phyloP scores from a whole-genome alignment of 345 rosid genomes.

The Eutrema yunnanense region DNA sequence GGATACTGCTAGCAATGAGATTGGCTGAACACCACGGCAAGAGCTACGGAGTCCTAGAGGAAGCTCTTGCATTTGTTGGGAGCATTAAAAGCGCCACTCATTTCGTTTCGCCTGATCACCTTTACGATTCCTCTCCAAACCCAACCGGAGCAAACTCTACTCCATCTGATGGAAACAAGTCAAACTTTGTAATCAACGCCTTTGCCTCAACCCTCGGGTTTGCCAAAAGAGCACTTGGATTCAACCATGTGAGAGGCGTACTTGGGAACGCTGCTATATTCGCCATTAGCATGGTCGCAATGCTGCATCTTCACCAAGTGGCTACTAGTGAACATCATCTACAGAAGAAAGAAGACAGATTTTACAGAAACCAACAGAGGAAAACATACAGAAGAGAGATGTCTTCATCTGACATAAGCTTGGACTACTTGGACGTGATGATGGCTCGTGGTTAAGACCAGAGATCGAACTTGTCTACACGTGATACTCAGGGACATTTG shows the following conservation, averaged over 20 bases:
- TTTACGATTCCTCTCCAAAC: slow-evolving; percentile 34
- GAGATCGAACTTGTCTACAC: slow-evolving; percentile 8
- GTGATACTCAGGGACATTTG: slow-evolving; percentile 1
- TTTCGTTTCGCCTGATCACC: slow-evolving; percentile 55
- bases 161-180: slow-evolving; percentile 23
- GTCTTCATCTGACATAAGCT: slow-evolving; percentile 31
- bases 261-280: slow-evolving; percentile 79
- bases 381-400: slow-evolving; percentile 33
- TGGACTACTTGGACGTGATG: slow-evolving; percentile 64
- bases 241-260: slow-evolving; percentile 57
- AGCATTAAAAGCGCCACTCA: slow-evolving; percentile 45
- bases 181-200: slow-evolving; percentile 38
- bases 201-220: slow-evolving; percentile 53
- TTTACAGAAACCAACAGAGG: slow-evolving; percentile 26
- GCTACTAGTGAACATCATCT: slow-evolving; percentile 34
- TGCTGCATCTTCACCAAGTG: slow-evolving; percentile 63
- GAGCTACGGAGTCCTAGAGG: slow-evolving; percentile 80
- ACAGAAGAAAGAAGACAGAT: slow-evolving; percentile 34
- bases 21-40: slow-evolving; percentile 80
- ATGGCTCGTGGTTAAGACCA: slow-evolving; percentile 62
- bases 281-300: slow-evolving; percentile 66
- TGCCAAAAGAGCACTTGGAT: slow-evolving; percentile 51
- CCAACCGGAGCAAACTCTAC: slow-evolving; percentile 32
- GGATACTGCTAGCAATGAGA: slow-evolving; percentile 81
- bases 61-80: slow-evolving; percentile 81